Base-by-base conservation (phyloP, 2,329 filamentous ascomycete species). In the Malbranchea cinnamomea region DNA sequence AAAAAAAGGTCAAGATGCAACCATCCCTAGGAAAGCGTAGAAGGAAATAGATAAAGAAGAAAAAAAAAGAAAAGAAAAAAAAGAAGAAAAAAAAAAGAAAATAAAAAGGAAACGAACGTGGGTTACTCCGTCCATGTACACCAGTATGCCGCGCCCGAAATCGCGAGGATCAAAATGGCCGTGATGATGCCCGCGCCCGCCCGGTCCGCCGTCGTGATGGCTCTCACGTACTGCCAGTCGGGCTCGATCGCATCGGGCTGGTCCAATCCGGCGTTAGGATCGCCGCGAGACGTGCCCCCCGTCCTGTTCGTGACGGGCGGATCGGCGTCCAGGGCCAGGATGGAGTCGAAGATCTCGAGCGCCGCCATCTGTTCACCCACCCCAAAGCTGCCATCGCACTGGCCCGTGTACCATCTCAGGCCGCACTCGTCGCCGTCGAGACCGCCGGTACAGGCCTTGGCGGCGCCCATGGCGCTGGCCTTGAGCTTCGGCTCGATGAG, bases 351-450 rank as follows among this genome's bases (percentile, higher is more conserved):
- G 8, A 74, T 65, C 15, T 68, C 65, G 15, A 79, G 57, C 0
- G 71, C 74, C 41, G 68, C 74, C 66, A 81, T 77, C 59, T 80
- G 71, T 49, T 77, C 62, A 23, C 77, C 68, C 6, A 81, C 73
- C 31, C 76, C 76, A 8, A 57, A 62, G 34, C 59, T 66, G 24
- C 65, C 65, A 38, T 74, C 68, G 41, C 62, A 80, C 2, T 41
- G 42, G 0, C 60, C 56, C 0, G 51, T 42, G 23, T 58, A 63
- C 76, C 76, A 81, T 41, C 65, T 65, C 39, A 77, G 68, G 7
- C 74, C 71, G 44, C 78, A 82, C 16, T 62, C 60, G n/a, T 66
- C 63, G 6, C 69, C 63, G 6, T 64, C 61, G 1, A 54, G 51
- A 2, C 70, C 73, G 5, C 69, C 72, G 0, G 65, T 70, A 50